A percentile compares a stretch with the other conserved stretches of the same genome.
These are phyloP conservation scores for Oehlia diaphana DNA, from an alignment of 192 early-diverging fungal species.

Conservation along the genomic window DNA sequence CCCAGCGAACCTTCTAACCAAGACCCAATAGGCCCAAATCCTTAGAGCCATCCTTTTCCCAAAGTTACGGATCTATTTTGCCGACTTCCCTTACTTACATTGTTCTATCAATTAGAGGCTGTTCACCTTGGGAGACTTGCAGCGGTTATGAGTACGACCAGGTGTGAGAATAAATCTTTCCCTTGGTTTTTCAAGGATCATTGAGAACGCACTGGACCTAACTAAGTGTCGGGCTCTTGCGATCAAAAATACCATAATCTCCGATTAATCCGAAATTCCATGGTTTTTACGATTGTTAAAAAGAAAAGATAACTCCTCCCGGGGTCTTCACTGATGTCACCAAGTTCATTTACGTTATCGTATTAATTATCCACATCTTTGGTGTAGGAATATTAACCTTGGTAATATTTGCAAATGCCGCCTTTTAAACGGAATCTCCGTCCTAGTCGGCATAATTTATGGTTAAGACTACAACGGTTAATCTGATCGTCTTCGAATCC, in stretches of 20 bases:
- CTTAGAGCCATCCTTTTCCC: conserved; percentile 83
- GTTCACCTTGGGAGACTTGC: conserved; percentile 75
- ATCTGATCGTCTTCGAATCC: conserved; percentile 76
- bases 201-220: conserved; percentile 53
- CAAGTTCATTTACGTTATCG: conserved; percentile 70
- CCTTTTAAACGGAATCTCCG: conserved; percentile 57
- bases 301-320: conserved; percentile 56
- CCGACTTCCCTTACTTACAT: conserved; percentile 82
- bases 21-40: conserved; percentile 56
- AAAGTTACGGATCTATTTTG: conserved; percentile 54
- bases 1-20: conserved; percentile 7
- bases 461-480: conserved; percentile 71
- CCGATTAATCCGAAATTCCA: conserved; percentile 63
- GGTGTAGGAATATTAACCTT: conserved; percentile 77
- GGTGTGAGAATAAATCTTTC: conserved; percentile 51
- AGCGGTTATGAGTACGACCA: conserved; percentile 58
- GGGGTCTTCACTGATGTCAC: conserved; percentile 64
- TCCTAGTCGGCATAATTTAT: conserved; percentile 81
- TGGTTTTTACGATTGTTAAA: conserved; percentile 47
- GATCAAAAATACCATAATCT: conserved; percentile 40
- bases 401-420: not conserved
- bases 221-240: too few species aligned
- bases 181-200: conserved; percentile 75
- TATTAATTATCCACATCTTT: conserved; percentile 59
- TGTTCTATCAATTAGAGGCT: conserved; percentile 84